phyloP scores from a whole-genome alignment of 345 rosid genomes.

The Clarkia xantiana region DNA sequence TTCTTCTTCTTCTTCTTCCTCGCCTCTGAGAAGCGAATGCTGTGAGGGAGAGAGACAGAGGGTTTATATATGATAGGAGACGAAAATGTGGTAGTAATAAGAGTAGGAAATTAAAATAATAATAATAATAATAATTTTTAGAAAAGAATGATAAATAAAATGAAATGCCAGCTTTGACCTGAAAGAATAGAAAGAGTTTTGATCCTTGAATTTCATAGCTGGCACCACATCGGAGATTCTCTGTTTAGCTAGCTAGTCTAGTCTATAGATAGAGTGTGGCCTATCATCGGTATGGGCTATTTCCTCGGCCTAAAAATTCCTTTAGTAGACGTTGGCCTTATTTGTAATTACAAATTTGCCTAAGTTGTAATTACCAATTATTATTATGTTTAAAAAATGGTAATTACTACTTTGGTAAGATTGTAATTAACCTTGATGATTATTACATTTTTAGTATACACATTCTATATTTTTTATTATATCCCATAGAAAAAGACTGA shows the following conservation, averaged over 20 bases:
- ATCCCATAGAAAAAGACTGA: no score
- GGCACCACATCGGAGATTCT: constrained; percentile 1
- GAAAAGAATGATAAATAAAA: neutral
- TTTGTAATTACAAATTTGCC: no score
- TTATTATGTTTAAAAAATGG: no score
- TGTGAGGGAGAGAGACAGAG: neutral
- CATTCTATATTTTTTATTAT: no score
- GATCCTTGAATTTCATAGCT: constrained; percentile 1
- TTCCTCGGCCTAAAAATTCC: no score
- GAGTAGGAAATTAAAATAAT: neutral
- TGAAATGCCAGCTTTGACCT: neutral
- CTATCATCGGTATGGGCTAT: no score
- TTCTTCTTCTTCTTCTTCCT: neutral
- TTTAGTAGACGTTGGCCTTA: no score
- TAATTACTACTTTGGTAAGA: no score
- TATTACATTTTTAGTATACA: no score
- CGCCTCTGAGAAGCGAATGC: neutral
- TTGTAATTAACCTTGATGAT: no score
- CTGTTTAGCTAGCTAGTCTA: neutral
- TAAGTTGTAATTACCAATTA: no score
- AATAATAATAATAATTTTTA: neutral
- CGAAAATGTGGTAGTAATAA: neutral
- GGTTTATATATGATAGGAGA: neutral
- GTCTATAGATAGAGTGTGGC: no score
- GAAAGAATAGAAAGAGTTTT: neutral